Evolutionary conservation across 2,329 filamentous ascomycete genomes (phyloP).

Genomic region (Byssothecium circinans): DNA sequence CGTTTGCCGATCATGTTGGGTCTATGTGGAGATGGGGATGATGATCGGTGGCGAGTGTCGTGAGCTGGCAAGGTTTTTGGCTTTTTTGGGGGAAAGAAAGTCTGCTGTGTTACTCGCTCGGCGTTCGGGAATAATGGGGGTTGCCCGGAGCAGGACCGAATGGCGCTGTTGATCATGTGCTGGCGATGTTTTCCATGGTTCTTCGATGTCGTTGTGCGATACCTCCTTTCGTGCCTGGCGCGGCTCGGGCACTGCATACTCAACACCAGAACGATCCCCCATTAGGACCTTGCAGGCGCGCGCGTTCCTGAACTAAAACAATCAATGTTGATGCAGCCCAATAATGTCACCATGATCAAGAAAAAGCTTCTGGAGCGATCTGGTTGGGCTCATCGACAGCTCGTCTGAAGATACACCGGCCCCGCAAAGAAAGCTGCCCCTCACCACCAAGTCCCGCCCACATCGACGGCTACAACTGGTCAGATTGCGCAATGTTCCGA

Average conservation of each 20-base stretch:
- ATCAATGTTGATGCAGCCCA: no score
- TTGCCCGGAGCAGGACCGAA: neutral
- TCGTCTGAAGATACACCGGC: neutral
- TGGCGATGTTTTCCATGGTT: neutral
- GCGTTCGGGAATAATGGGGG: no score
- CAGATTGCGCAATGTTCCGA: neutral
- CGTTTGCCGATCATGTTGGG: neutral
- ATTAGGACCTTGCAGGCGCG: no score
- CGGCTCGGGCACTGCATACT: no score
- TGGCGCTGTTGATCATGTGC: neutral
- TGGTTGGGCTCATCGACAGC: neutral
- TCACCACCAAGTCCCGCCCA: neutral
- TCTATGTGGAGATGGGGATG: conserved; percentile 5
- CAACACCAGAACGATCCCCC: no score
- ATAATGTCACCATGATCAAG: neutral
- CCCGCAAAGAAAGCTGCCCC: neutral
- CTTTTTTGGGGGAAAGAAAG: no score
- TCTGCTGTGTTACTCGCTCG: no score
- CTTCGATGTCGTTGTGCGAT: neutral
- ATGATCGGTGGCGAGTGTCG: conserved; percentile 14
- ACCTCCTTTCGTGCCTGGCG: no score
- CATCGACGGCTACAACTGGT: neutral
- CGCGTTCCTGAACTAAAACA: no score
- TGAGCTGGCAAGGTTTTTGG: conserved; percentile 10
- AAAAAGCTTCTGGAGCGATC: neutral